Evolutionary conservation across 108 stramenopile genomes (phyloP).

Genomic region (Fragilaria radians): DNA sequence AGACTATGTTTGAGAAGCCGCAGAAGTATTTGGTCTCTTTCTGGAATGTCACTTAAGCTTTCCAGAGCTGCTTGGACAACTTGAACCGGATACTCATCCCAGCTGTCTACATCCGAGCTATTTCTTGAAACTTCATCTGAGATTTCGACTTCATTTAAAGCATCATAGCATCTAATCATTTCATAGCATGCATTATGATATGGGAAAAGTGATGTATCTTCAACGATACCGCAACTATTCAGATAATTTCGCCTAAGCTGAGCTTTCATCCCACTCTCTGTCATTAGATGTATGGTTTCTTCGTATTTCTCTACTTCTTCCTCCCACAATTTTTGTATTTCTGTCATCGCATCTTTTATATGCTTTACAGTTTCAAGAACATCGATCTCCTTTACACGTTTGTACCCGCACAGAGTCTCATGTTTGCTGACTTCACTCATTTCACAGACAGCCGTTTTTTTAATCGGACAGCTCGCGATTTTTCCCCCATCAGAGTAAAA

Average conservation of each 20-base stretch:
- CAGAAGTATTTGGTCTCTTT: slow-evolving; percentile 17
- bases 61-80: not conserved
- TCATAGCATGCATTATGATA: slow-evolving; percentile 41
- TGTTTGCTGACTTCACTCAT: not conserved
- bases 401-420: not conserved
- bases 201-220: slow-evolving; percentile 33
- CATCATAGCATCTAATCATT: slow-evolving; percentile 42
- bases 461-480: too few relatives aligned
- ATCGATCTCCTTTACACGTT: not conserved
- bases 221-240: slow-evolving; percentile 21
- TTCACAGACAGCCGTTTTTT: too few relatives aligned
- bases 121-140: not conserved
- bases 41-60: not conserved
- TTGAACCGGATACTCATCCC: not conserved
- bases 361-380: not conserved
- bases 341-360: not conserved
- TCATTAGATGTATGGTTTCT: slow-evolving; percentile 1
- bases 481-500: too few relatives aligned
- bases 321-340: slow-evolving; percentile 7
- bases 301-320: slow-evolving; percentile 13
- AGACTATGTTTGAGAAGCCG: slow-evolving; percentile 41
- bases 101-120: not conserved
- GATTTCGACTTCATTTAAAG: not conserved
- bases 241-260: slow-evolving; percentile 22
- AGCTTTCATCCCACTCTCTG: not conserved